Evolutionary conservation across 805 yeast species (phyloP).

Genomic region (Ogataea saltuana): DNA sequence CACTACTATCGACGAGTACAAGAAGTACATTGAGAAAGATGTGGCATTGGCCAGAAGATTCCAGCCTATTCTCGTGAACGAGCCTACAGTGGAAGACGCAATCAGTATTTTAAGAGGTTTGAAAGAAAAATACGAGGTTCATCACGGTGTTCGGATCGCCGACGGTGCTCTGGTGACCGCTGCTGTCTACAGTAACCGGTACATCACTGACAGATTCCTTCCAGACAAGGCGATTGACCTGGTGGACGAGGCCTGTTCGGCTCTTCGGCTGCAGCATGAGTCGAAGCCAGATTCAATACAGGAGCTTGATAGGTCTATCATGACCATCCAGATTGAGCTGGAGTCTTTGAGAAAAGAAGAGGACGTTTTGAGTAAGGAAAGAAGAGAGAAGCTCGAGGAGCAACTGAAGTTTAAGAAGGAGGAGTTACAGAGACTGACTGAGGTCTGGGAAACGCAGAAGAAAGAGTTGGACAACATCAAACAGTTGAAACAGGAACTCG

Average conservation of each 20-base stretch:
- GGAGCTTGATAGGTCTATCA: conserved; percentile 80
- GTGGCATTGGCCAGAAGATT: conserved; percentile 94
- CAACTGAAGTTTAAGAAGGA: conserved; percentile 61
- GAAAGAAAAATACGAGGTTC: conserved; percentile 93
- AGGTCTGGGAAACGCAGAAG: conserved; percentile 85
- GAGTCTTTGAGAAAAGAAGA: conserved; percentile 93
- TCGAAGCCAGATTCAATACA: conserved; percentile 95
- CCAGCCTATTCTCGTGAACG: conserved; percentile 82
- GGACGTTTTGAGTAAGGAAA: conserved; percentile 77
- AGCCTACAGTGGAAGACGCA: conserved; percentile 89
- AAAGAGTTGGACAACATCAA: conserved; percentile 75
- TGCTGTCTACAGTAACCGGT: conserved; percentile 84
- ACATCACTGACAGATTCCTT: conserved; percentile 84
- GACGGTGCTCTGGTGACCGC: conserved; percentile 94
- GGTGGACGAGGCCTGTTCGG: conserved; percentile 97
- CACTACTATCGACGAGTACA: conserved; percentile 89
- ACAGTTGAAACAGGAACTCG: conserved; percentile 76
- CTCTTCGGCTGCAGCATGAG: conserved; percentile 90
- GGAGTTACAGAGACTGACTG: conserved; percentile 71
- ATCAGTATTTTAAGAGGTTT: conserved; percentile 90
- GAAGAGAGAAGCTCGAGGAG: conserved; percentile 70
- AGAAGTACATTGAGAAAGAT: conserved; percentile 92
- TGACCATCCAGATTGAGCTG: conserved; percentile 93
- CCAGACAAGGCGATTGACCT: conserved; percentile 98
- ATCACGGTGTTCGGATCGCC: conserved; percentile 93